Evolutionary conservation across 768 basidiomycete genomes (phyloP).

Genomic region (Suillus cothurnatus): DNA sequence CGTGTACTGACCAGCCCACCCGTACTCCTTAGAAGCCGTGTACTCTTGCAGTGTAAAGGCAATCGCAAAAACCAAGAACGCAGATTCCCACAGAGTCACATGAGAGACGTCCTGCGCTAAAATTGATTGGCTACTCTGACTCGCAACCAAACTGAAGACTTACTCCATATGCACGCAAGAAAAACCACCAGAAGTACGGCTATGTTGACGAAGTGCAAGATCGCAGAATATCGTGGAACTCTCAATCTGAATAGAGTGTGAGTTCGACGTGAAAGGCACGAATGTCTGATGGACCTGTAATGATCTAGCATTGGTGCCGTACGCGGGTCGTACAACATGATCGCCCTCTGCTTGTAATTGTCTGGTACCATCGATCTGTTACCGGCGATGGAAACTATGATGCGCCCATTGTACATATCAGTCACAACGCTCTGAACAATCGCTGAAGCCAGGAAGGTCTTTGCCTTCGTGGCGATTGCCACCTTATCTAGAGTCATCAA

Average conservation of each 20-base stretch:
- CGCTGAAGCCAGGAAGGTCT: conserved; percentile 80
- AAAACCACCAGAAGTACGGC: conserved; percentile 67
- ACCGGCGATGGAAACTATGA: conserved; percentile 63
- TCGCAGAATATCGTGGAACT: conserved; percentile 78
- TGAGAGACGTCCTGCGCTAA: conserved; percentile 57
- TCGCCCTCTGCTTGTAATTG: conserved; percentile 81
- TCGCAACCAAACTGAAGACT: conserved; percentile 27
- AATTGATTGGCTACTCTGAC: conserved; percentile 10
- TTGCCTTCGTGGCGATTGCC: conserved; percentile 85
- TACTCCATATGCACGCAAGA: conserved; percentile 74
- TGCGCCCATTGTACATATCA: conserved; percentile 82
- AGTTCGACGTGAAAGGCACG: conserved; percentile 8
- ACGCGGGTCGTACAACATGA: conserved; percentile 69
- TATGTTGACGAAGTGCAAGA: conserved; percentile 81
- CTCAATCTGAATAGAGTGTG: conserved; percentile 54
- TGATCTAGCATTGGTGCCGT: conserved; percentile 80
- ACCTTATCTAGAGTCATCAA: conserved; percentile 48
- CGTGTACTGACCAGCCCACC: conserved; percentile 77
- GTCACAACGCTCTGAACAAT: conserved; percentile 86
- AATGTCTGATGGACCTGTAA: conserved; percentile 53
- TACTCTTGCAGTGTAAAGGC: conserved; percentile 89
- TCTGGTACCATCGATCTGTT: conserved; percentile 83
- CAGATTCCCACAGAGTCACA: conserved; percentile 63
- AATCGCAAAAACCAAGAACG: conserved; percentile 74
- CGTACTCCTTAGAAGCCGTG: conserved; percentile 83